Percentiles rank a stretch among this genome's conserved stretches.
Conservation (phyloP, 305 asterid genomes). For the Rubia balearica region DNA sequence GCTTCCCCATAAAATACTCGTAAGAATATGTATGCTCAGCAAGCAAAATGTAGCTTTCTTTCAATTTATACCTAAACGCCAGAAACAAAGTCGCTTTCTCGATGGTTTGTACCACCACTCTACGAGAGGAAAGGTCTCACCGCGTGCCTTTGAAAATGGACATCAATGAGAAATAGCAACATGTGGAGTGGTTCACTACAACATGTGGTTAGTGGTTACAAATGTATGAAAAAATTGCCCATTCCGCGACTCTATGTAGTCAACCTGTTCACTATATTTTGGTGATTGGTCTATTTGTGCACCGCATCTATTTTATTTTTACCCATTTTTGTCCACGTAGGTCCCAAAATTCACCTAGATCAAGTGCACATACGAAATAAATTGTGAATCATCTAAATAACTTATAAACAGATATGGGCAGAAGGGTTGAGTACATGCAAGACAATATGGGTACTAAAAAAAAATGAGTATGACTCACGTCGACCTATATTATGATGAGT, state of each 20-base stretch:
- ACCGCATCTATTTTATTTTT: no score
- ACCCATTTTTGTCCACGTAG: no score
- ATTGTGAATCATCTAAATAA: no score
- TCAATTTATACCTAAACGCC: not conserved
- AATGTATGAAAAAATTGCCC: not conserved
- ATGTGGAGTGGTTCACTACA: not conserved
- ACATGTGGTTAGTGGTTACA: not conserved
- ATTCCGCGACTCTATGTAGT: not conserved
- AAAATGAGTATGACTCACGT: no score
- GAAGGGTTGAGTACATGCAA: no score
- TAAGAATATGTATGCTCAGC: not conserved
- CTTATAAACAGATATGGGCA: no score
- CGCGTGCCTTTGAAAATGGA: constrained; percentile 1
- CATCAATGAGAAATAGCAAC: not conserved
- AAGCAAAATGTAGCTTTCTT: constrained; percentile 12
- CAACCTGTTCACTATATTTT: not conserved
- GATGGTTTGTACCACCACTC: not conserved
- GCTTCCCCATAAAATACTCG: not conserved
- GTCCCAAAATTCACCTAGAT: not conserved
- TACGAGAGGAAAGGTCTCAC: not conserved
- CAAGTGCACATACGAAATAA: no score
- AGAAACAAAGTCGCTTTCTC: not conserved
- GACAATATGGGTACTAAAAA: no score
- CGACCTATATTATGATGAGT: no score
- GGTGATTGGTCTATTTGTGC: not conserved